Evolutionary conservation across 768 basidiomycete genomes (phyloP), one percentile per base, ranked within the genome.

Genomic region (Boletellus emodensis): DNA sequence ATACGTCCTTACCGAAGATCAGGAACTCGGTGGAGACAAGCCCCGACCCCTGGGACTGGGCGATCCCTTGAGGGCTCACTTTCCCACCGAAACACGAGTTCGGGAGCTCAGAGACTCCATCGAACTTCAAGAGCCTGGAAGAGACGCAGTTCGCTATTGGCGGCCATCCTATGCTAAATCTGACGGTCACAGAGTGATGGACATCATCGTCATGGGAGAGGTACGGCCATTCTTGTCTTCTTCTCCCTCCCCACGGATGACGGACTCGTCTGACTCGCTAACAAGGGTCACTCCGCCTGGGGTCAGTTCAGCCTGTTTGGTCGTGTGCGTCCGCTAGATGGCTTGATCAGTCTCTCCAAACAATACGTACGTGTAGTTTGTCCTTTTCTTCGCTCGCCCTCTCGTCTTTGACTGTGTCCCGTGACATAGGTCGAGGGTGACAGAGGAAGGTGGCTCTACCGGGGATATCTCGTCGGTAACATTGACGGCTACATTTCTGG

Each of bases 261-360:
- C 22, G 18, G n/a, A 8, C 38, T 58, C 34, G 51, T 13, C 51
- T 49, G 24, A 54, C 46, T 40, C 47, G 17, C 17, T 13, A n/a
- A 10, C 17, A 51, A 91, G 88, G 90, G 91, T 5, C 92, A 94
- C 68, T 94, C 91, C 8, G 83, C 90, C 13, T 94, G 91, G 91
- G 91, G 92, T 20, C 84, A 89, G 56, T 94, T 93, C 69, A 83
- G 76, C 51, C 66, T 94, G 22, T 71, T 84, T 4, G 91, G 92
- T 34, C 80, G 91, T 15, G 78, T 94, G n/a, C 74, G 92, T 49
- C 80, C 84, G 14, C 82, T 79, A 59, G 91, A 94, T 63, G 91
- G 91, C 8, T 80, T 90, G 56, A 75, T 94, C 44, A 87, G 80
- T 54, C 63, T 94, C 9, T 81, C 78, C n/a, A 94, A 94, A 64